Evolutionary conservation across 176 grass and related monocot genomes (phyloP).

Genomic region (Aechmea fasciata): DNA sequence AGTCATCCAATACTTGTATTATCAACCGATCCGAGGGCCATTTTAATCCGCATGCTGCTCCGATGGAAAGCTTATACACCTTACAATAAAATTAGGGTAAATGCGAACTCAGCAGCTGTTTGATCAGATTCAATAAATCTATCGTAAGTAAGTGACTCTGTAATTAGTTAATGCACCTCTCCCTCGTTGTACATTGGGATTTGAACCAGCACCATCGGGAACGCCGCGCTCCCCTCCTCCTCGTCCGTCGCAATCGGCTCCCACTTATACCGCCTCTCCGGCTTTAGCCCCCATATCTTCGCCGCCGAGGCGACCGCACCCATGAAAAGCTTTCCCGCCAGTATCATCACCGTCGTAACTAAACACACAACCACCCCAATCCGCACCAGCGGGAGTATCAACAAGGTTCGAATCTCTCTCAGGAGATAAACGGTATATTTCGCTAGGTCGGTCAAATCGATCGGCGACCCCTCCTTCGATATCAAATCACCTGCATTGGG

Average conservation of each 20-base stretch:
- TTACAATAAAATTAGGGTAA: constrained; percentile 12
- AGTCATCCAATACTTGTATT: constrained; percentile 94
- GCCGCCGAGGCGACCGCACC: not conserved
- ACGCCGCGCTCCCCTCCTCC: constrained; percentile 8
- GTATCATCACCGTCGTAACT: constrained; percentile 11
- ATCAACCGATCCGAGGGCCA: constrained; percentile 67
- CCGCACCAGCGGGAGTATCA: constrained; percentile 4
- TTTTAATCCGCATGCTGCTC: constrained; percentile 64
- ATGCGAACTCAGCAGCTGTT: not conserved
- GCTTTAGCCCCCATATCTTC: constrained; percentile 11
- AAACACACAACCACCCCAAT: not conserved
- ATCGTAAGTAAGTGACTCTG: not conserved
- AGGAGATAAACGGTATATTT: not conserved
- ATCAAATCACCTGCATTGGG: no score
- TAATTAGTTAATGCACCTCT: constrained; percentile 30
- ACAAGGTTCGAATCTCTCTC: not conserved
- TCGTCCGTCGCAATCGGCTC: constrained; percentile 4
- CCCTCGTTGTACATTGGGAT: constrained; percentile 99
- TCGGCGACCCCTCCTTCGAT: not conserved
- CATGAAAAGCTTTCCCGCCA: constrained; percentile 13
- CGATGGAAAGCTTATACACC: constrained; percentile 96
- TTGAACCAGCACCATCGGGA: constrained; percentile 87
- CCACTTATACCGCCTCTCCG: constrained; percentile 12
- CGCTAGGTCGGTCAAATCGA: not conserved
- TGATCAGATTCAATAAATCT: not conserved